Percentiles rank a stretch among this genome's conserved stretches.
These are phyloP conservation scores for Clavispora santaluciae DNA, from an alignment of 805 yeast species.

Conservation along the genomic window DNA sequence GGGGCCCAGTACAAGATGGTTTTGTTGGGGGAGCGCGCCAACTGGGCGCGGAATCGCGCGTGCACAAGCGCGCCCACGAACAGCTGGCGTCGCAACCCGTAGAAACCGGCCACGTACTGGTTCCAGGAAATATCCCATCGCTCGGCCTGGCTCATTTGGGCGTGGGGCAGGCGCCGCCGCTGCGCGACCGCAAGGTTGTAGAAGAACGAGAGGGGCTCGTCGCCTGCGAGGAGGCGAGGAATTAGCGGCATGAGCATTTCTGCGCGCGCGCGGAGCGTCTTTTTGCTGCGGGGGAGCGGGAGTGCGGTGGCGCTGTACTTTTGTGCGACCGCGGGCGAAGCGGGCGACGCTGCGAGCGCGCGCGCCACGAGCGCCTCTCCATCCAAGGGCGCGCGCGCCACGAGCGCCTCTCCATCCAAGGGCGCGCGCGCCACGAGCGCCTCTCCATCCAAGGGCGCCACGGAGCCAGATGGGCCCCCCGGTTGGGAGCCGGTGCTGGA, in stretches of 20 bases:
- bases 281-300: slow-evolving; percentile 25
- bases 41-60: slow-evolving; percentile 19
- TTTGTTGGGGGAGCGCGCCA: slow-evolving; percentile 23
- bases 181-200: slow-evolving; percentile 46
- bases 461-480: no score
- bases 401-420: background rate
- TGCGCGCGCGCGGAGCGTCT: slow-evolving; percentile 24
- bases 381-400: background rate
- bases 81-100: slow-evolving; percentile 55
- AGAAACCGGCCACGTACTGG: slow-evolving; percentile 52
- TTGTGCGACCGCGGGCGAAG: slow-evolving; percentile 1
- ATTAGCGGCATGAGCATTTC: slow-evolving; percentile 24
- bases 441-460: background rate
- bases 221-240: slow-evolving; percentile 41
- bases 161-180: slow-evolving; percentile 32
- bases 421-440: slow-evolving; percentile 1
- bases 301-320: slow-evolving; percentile 15
- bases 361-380: background rate
- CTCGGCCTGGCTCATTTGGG: slow-evolving; percentile 44
- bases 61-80: slow-evolving; percentile 42
- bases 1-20: slow-evolving; percentile 60
- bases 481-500: no score
- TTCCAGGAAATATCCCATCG: slow-evolving; percentile 43
- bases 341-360: slow-evolving; percentile 1
- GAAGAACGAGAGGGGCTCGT: slow-evolving; percentile 39